Percentiles rank a stretch among this genome's conserved stretches.
Evolutionary conservation across 371 early-diverging fungal species (phyloP).

Genomic region (Apophysomyces sp.): DNA sequence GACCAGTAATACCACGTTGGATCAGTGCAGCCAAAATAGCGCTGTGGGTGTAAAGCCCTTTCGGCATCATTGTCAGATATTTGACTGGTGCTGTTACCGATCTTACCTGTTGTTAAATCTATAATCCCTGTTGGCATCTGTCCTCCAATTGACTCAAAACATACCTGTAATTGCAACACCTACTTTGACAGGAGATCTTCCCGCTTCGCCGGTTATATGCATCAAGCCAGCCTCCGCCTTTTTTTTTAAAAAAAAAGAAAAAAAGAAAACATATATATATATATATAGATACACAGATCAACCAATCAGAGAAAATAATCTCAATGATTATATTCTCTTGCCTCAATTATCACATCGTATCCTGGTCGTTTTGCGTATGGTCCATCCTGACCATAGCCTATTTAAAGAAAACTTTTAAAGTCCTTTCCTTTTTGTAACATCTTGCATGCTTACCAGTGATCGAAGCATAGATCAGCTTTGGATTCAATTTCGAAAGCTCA

Average conservation of each 20-base stretch:
- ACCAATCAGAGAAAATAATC: background rate
- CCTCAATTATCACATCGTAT: conserved; percentile 93
- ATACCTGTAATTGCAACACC: conserved; percentile 93
- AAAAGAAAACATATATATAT: too few relatives aligned
- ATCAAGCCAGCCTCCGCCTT: conserved; percentile 90
- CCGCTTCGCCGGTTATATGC: conserved; percentile 91
- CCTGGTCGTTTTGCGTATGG: conserved; percentile 82
- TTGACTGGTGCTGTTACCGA: background rate
- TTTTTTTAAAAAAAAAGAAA: too few relatives aligned
- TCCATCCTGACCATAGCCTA: conserved; percentile 86
- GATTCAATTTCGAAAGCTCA: conserved; percentile 66
- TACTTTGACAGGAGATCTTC: conserved; percentile 87
- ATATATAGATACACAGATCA: too few relatives aligned
- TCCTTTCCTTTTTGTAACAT: background rate
- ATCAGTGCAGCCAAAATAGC: conserved; percentile 88
- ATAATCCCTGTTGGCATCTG: background rate
- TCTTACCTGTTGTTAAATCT: conserved; percentile 75
- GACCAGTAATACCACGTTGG: conserved; percentile 61
- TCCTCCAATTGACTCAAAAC: background rate
- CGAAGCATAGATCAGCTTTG: conserved; percentile 84
- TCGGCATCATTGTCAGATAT: background rate
- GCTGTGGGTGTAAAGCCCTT: conserved; percentile 76
- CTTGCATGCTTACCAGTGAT: conserved; percentile 58
- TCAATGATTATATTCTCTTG: conserved; percentile 1
- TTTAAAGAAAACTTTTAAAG: background rate